These are phyloP conservation scores for Venturia carpophila DNA, from an alignment of 2,329 filamentous ascomycete species.

Conservation along the genomic window DNA sequence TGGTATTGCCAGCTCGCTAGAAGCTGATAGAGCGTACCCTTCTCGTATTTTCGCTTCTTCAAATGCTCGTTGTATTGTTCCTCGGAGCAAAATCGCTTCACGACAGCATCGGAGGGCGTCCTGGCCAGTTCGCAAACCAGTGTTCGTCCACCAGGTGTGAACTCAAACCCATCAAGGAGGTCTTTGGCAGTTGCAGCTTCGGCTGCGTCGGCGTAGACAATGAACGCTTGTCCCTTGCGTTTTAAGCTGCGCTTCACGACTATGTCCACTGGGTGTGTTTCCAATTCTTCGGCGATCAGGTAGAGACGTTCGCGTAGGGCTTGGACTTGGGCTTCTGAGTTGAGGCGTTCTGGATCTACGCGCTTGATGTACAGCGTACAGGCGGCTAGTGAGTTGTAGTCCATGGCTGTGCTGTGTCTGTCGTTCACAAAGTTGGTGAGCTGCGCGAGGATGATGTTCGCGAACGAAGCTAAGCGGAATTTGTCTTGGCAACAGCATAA, in stretches of 20 bases:
- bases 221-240: slow-evolving; percentile 90
- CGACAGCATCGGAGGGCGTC: slow-evolving; percentile 79
- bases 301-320: slow-evolving; percentile 11
- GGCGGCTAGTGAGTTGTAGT: slow-evolving; percentile 11
- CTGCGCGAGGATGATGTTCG: neutral
- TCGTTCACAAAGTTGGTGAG: slow-evolving; percentile 1
- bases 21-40: slow-evolving; percentile 51
- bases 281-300: neutral
- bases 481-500: neutral
- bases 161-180: slow-evolving; percentile 82
- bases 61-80: slow-evolving; percentile 88
- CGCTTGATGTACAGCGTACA: slow-evolving; percentile 16
- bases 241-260: slow-evolving; percentile 84
- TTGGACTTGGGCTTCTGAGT: slow-evolving; percentile 9
- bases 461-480: neutral
- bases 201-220: slow-evolving; percentile 79
- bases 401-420: slow-evolving; percentile 3
- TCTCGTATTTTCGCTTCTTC: slow-evolving; percentile 74
- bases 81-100: slow-evolving; percentile 61
- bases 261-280: slow-evolving; percentile 52
- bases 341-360: slow-evolving; percentile 15
- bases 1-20: neutral
- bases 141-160: slow-evolving; percentile 68
- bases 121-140: slow-evolving; percentile 79
- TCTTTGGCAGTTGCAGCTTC: slow-evolving; percentile 76